Conservation (phyloP, 2,329 filamentous ascomycete genomes). For the Calonectria hongkongensis region DNA sequence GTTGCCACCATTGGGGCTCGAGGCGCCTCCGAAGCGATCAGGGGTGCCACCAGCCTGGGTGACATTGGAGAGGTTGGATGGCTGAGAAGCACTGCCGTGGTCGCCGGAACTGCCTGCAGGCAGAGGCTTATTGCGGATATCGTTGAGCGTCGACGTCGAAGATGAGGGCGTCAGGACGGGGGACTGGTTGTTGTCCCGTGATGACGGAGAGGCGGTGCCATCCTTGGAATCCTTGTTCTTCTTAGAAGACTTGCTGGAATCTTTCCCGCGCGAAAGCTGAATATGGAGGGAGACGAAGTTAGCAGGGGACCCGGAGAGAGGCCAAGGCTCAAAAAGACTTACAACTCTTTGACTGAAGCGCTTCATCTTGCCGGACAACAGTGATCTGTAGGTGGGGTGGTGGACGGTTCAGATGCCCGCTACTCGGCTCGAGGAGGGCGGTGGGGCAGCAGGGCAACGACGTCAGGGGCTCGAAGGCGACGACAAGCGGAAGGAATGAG, state of each 20-base stretch:
- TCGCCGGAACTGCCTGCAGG: conserved; percentile 74
- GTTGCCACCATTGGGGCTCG: conserved; percentile 61
- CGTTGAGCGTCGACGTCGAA: conserved; percentile 90
- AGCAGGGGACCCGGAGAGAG: conserved; percentile 33
- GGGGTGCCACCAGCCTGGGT: conserved; percentile 60
- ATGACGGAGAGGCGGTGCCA: conserved; percentile 87
- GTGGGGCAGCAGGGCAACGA: conserved; percentile 58
- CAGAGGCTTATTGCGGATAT: conserved; percentile 88
- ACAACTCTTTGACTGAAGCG: conserved; percentile 98
- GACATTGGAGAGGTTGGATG: conserved; percentile 61
- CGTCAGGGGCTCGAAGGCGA: conserved; percentile 56
- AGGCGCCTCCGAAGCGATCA: conserved; percentile 64
- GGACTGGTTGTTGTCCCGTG: conserved; percentile 76
- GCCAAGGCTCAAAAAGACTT: conserved; percentile 65
- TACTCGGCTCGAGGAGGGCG: conserved; percentile 51
- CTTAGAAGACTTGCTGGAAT: conserved; percentile 87
- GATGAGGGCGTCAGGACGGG: conserved; percentile 87
- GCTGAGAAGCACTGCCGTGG: conserved; percentile 63
- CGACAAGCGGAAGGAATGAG: conserved; percentile 46
- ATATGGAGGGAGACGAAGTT: conserved; percentile 34
- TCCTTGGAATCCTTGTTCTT: conserved; percentile 84
- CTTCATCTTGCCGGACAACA: conserved; percentile 83
- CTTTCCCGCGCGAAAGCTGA: conserved; percentile 93
- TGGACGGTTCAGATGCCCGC: conserved; percentile 54
- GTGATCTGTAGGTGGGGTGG: conserved; percentile 52